Evolutionary conservation across 495 filamentous ascomycete genomes (phyloP).

Genomic region (Annulohypoxylon stygium): DNA sequence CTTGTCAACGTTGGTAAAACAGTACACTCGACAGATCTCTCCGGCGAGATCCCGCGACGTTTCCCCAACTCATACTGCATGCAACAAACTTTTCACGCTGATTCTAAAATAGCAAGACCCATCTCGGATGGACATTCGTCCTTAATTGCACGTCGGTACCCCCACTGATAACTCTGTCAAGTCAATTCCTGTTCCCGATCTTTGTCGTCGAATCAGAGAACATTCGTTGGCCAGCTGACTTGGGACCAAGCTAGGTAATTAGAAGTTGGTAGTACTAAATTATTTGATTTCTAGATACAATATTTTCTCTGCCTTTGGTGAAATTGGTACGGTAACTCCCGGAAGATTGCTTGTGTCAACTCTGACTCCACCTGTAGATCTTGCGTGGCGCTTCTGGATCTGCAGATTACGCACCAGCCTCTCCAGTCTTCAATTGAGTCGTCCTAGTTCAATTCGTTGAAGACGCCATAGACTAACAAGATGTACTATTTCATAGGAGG

Average conservation of each 20-base stretch:
- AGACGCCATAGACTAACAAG: conserved; percentile 13
- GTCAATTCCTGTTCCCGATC: conserved; percentile 20
- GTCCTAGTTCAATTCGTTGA: background rate
- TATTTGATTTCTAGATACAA: conserved; percentile 41
- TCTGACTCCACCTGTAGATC: conserved; percentile 45
- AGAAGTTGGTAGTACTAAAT: conserved; percentile 47
- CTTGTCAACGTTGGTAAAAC: conserved; percentile 39
- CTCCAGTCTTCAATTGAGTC: conserved; percentile 10
- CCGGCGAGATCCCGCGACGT: conserved; percentile 13
- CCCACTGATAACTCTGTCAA: conserved; percentile 26
- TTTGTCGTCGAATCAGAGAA: conserved; percentile 26
- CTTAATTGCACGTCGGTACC: conserved; percentile 21
- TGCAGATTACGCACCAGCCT: conserved; percentile 9
- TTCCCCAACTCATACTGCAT: conserved; percentile 22
- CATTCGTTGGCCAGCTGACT: conserved; percentile 30
- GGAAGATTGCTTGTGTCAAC: conserved; percentile 38
- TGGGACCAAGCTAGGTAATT: conserved; percentile 41
- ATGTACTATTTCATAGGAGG: conserved; percentile 13
- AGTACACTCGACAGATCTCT: conserved; percentile 21
- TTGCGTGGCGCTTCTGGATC: conserved; percentile 13
- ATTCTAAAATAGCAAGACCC: conserved; percentile 47
- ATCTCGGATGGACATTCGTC: conserved; percentile 32
- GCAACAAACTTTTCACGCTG: conserved; percentile 43
- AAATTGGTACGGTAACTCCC: conserved; percentile 40
- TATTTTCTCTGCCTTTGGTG: conserved; percentile 31